Conservation (phyloP, 2,329 filamentous ascomycete genomes). For the Fusarium torulosum region DNA sequence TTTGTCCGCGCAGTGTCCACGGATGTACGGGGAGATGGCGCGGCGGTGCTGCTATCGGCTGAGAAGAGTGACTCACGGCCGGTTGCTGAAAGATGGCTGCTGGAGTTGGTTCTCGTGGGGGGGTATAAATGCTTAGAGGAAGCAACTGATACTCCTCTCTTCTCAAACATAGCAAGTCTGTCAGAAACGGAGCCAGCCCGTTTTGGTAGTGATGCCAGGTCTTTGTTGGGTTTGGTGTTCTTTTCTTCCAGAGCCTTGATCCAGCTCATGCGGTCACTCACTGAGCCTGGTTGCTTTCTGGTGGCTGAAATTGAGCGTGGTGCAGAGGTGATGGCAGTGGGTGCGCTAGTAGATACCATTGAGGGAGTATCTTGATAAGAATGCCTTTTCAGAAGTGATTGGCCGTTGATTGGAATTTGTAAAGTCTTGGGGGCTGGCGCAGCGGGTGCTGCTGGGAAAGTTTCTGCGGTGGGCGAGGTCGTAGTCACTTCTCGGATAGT, state of each 20-base stretch:
- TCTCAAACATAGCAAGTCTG: slow-evolving; percentile 34
- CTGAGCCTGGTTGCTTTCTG: slow-evolving; percentile 15
- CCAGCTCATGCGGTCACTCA: slow-evolving; percentile 23
- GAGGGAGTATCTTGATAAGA: background rate
- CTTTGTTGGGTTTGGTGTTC: slow-evolving; percentile 10
- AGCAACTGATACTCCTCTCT: slow-evolving; percentile 9
- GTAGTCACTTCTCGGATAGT: slow-evolving; percentile 3
- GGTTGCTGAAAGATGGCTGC: slow-evolving; percentile 3
- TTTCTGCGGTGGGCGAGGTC: background rate
- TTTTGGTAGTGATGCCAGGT: slow-evolving; percentile 8
- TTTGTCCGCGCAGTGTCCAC: slow-evolving; percentile 24
- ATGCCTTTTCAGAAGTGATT: background rate
- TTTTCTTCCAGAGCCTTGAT: slow-evolving; percentile 29
- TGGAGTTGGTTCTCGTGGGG: slow-evolving; percentile 11
- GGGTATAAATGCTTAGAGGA: slow-evolving; percentile 8
- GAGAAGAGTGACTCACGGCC: slow-evolving; percentile 30
- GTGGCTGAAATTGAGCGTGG: slow-evolving; percentile 2
- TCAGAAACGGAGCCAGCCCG: slow-evolving; percentile 28
- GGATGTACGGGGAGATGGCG: slow-evolving; percentile 19
- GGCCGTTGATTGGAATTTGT: slow-evolving; percentile 3
- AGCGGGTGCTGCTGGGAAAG: background rate
- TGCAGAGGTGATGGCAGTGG: background rate
- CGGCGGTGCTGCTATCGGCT: slow-evolving; percentile 6
- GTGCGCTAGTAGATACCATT: background rate
- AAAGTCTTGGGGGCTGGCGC: background rate